Base-by-base conservation (phyloP, 179 eudicot species). In the Beta lomatogona region DNA sequence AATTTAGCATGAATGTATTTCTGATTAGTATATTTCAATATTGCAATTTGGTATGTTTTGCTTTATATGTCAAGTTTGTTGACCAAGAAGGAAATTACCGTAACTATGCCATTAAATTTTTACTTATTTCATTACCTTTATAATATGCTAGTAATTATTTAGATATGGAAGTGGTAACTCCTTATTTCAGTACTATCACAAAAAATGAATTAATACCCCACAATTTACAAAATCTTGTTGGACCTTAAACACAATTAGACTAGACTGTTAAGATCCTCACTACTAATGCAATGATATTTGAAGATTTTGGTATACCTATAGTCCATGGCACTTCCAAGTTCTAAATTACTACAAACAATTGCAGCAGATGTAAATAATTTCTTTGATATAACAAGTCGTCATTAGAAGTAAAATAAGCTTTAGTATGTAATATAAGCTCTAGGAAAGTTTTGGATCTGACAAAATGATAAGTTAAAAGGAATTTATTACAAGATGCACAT, bases 11-110 rank as follows among this genome's bases (percentile, higher is more conserved):
- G 31, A 46, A 18, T 75, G 77, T 36, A 44, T 59, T 75, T 68
- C 15, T 75, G 52, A 77, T 71, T 36, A 36, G 41, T 82, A 74
- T 77, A 76, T 64, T 78, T 77, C 46, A 13, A 48, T 77, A 70
- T 71, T 77, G 78, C 74, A 83, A 78, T 44, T 55, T 83, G 71
- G 59, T 63, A 57, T 73, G 50, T 64, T 50, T 78, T 78, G 21
- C 70, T 83, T 80, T 65, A 11, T 77, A 60, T 76, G 78, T 71
- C 75, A 80, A 75, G 86, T 76, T 84, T 76, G 83, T 83, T 84
- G 86, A 81, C 83, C 79, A 77, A 77, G 64, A 77, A n/a, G 71
- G 25, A 69, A 77, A 18, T 52, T 73, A 73, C 48, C 81, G 45
- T 80, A 28, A 84, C 64, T 84, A 71, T 84, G 22, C 13, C 72